A percentile compares a stretch with the other conserved stretches of the same genome.
Conservation (phyloP, 768 basidiomycete species). For the Boletus barrowsii region DNA sequence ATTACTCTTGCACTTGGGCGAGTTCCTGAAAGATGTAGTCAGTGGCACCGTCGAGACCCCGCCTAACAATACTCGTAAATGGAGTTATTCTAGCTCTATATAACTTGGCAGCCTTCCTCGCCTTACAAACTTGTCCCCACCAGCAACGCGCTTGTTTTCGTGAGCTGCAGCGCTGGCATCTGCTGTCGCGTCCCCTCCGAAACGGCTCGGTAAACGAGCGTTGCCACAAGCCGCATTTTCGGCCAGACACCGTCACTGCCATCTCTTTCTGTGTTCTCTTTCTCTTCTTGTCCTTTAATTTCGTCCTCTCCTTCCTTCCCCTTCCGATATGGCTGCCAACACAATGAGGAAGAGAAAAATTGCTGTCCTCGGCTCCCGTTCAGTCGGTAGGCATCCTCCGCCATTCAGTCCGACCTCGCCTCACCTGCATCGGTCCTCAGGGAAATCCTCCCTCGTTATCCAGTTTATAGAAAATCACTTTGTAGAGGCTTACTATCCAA, state of each 20-base stretch:
- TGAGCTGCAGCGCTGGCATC: constrained; percentile 14
- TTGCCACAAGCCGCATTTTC: constrained; percentile 25
- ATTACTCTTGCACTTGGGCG: constrained; percentile 20
- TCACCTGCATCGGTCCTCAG: constrained; percentile 42
- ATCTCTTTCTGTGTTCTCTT: constrained; percentile 15
- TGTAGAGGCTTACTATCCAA: constrained; percentile 91
- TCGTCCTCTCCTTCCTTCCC: neutral
- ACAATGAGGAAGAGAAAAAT: constrained; percentile 82
- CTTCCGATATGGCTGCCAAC: constrained; percentile 30
- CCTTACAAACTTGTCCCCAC: constrained; percentile 2
- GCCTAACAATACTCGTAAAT: constrained; percentile 14
- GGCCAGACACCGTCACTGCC: constrained; percentile 12
- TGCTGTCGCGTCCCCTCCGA: constrained; percentile 19
- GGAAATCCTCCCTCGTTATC: constrained; percentile 90
- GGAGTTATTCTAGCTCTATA: constrained; percentile 1
- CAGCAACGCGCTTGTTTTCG: neutral
- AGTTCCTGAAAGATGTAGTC: constrained; percentile 25
- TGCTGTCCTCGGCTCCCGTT: constrained; percentile 81
- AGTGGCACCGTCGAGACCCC: constrained; percentile 31
- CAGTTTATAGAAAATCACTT: constrained; percentile 94
- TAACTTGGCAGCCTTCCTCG: neutral
- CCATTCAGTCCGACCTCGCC: constrained; percentile 1
- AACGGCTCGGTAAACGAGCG: constrained; percentile 31
- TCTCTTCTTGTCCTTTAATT: constrained; percentile 10
- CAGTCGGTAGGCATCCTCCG: constrained; percentile 63